Evolutionary conservation across 805 yeast species (phyloP).

Genomic region (Ogataea sp.): DNA sequence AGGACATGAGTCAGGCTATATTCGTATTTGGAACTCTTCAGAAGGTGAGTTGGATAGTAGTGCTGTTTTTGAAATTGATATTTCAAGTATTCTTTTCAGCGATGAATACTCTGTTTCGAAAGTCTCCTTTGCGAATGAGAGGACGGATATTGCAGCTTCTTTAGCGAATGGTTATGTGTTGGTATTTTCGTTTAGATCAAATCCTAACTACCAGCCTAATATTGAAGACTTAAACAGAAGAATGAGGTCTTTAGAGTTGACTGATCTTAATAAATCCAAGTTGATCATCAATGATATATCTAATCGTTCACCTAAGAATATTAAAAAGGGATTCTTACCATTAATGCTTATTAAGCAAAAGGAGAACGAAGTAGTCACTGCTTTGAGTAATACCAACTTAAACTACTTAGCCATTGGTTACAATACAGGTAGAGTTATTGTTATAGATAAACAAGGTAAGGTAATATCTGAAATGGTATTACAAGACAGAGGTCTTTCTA

Average conservation of each 20-base stretch:
- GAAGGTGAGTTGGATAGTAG: slow-evolving; percentile 60
- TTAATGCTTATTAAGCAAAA: slow-evolving; percentile 33
- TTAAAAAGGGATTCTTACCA: slow-evolving; percentile 60
- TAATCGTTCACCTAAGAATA: slow-evolving; percentile 40
- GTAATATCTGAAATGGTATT: slow-evolving; percentile 35
- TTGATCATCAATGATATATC: slow-evolving; percentile 35
- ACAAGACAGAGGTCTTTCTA: slow-evolving; percentile 19
- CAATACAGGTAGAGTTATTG: slow-evolving; percentile 61
- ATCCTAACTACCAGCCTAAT: slow-evolving; percentile 33
- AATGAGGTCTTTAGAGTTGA: slow-evolving; percentile 21
- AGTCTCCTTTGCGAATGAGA: slow-evolving; percentile 71
- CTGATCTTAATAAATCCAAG: slow-evolving; percentile 19
- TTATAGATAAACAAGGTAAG: slow-evolving; percentile 63
- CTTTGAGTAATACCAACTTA: slow-evolving; percentile 59
- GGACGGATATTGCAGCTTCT: slow-evolving; percentile 68
- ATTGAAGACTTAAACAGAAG: slow-evolving; percentile 14
- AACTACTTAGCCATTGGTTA: slow-evolving; percentile 84
- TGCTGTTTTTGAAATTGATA: slow-evolving; percentile 51
- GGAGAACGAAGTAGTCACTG: slow-evolving; percentile 42
- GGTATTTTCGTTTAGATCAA: slow-evolving; percentile 61
- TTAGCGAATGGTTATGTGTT: slow-evolving; percentile 65
- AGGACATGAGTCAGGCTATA: slow-evolving; percentile 81
- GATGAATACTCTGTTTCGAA: slow-evolving; percentile 40
- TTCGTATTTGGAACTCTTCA: slow-evolving; percentile 79
- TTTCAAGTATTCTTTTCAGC: slow-evolving; percentile 37